A percentile compares a stretch with the other conserved stretches of the same genome.
Evolutionary conservation across 208 protist species (phyloP).

Genomic region (Leishmania major): DNA sequence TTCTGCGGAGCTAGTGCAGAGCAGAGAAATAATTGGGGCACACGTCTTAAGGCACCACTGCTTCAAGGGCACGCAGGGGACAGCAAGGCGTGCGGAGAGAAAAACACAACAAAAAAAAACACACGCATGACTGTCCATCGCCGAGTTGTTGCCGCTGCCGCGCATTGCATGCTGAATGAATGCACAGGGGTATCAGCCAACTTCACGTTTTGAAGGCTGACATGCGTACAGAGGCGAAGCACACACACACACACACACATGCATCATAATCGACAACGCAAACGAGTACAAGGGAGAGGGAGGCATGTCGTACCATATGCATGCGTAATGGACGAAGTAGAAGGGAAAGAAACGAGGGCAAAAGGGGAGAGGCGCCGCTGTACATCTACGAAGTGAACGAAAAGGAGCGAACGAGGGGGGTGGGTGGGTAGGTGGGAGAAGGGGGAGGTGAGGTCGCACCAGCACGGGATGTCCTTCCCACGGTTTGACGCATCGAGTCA

Average conservation of each 20-base stretch:
- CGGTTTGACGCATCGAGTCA: not conserved
- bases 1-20: not conserved
- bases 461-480: not conserved
- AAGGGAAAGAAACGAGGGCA: not conserved
- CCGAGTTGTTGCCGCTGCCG: not conserved
- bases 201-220: not conserved
- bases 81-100: not conserved
- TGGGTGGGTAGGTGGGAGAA: no score
- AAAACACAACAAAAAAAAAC: not conserved
- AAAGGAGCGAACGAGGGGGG: not conserved
- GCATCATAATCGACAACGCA: not conserved
- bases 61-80: not conserved
- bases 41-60: not conserved
- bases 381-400: slow-evolving; percentile 5
- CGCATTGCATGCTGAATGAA: not conserved
- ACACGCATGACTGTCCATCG: not conserved
- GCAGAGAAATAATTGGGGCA: not conserved
- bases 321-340: not conserved
- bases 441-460: not conserved
- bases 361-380: not conserved
- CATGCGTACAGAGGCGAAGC: not conserved
- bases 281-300: not conserved
- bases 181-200: not conserved
- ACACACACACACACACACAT: not conserved
- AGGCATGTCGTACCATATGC: not conserved